Evolutionary conservation across 2,329 filamentous ascomycete genomes (phyloP), one percentile per base, ranked within the genome.

Genomic region (Thielaviopsis populi): DNA sequence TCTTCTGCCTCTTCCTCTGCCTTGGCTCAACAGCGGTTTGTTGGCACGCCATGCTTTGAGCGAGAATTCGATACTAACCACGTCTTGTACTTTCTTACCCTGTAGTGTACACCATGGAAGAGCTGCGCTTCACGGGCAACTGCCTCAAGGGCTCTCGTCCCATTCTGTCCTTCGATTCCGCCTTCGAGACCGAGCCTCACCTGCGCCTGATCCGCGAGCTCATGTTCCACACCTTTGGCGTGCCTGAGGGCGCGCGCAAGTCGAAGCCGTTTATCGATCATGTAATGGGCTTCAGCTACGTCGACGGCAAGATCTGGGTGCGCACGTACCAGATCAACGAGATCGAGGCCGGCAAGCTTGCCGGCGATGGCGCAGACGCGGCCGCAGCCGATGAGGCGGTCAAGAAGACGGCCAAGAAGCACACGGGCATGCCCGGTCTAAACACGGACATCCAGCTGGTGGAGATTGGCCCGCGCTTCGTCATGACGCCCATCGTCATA

Each of bases 191-290:
- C 69, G 81, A 89, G 70, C 88, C 91, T 1, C 85, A 96, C 71
- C 84, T 95, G 63, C 81, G 81, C 68, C 79, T 96, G 68, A 84
- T 97, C 71, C 91, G 95, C 74, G 91, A 97, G 74, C 82, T 97
- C 69, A 86, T 99, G 71, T 81, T 86, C 15, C 91, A 95, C 70
- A 87, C 87, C 11, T 97, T 99, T 72, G 91, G 91, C 66, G 94
- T 99, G 0, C 94, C 94, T 1, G 88, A 91, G 70, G 87, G 86
- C 24, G 87, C 91, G 27, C 82, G 89, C 70, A 95, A 95, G 71
- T 87, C 89, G 66, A 99, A 99, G 77, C 94, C 94, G 2, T 99
- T 99, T 71, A 81, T 97, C 67, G 94, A 99, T 73, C 91, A 94
- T 70, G 88, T 99, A 68, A 91, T 97, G 82, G 86, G 86, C 65